Conservation (phyloP, 2,329 filamentous ascomycete species). For the Aspergillus floridensis region DNA sequence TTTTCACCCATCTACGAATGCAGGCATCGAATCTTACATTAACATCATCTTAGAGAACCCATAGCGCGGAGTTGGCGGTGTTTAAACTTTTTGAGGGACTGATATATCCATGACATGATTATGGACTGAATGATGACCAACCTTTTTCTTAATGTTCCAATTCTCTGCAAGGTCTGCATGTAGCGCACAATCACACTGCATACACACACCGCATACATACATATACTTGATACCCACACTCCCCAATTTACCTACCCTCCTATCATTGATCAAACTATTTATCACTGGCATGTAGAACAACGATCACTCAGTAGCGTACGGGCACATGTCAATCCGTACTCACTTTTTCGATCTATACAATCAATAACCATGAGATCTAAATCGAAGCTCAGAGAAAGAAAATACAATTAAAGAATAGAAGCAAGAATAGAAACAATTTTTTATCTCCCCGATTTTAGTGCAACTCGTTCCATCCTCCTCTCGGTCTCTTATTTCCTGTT, state of each 20-base stretch:
- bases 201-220: background rate
- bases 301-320: background rate
- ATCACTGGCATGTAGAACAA: background rate
- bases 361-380: background rate
- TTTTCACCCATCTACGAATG: background rate
- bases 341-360: background rate
- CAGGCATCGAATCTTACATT: constrained; percentile 1
- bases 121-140: background rate
- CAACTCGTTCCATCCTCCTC: too few relatives aligned
- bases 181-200: background rate
- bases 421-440: too few relatives aligned
- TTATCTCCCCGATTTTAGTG: too few relatives aligned
- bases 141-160: background rate
- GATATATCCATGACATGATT: background rate
- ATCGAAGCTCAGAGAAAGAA: background rate
- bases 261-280: too few relatives aligned
- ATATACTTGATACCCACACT: background rate
- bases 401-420: too few relatives aligned
- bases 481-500: too few relatives aligned
- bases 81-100: constrained; percentile 11
- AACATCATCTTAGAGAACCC: constrained; percentile 9
- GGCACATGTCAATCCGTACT: background rate
- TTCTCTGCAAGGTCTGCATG: background rate
- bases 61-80: constrained; percentile 35
- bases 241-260: background rate